Conservation (phyloP, 2,329 filamentous ascomycete species). For the Fusarium euwallaceae region DNA sequence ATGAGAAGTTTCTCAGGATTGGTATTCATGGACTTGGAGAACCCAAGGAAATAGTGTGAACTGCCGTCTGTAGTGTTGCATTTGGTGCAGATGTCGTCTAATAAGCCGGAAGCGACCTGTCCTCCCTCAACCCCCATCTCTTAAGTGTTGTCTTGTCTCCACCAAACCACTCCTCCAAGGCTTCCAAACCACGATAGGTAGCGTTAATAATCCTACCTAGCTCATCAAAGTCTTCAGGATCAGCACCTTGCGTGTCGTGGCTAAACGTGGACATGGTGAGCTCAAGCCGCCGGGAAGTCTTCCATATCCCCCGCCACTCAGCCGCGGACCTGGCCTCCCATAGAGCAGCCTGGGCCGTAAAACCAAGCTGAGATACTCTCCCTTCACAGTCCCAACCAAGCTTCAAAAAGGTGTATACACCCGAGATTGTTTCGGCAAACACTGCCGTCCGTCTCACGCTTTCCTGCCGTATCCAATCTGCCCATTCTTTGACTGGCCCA, state of each 20-base stretch:
- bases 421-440: constrained; percentile 7
- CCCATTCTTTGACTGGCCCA: neutral
- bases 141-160: constrained; percentile 2
- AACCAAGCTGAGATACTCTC: constrained; percentile 11
- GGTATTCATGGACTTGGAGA: constrained; percentile 3
- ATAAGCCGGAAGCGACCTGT: neutral
- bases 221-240: constrained; percentile 10
- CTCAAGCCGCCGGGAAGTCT: neutral
- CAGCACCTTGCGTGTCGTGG: neutral
- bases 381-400: constrained; percentile 9
- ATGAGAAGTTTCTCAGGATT: constrained; percentile 4
- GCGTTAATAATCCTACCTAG: neutral
- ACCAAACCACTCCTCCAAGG: constrained; percentile 16
- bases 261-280: constrained; percentile 8
- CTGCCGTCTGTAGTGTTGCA: neutral
- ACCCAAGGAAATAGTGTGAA: neutral
- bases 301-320: constrained; percentile 8
- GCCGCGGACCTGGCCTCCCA: constrained; percentile 19
- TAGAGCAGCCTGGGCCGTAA: constrained; percentile 6
- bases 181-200: constrained; percentile 8
- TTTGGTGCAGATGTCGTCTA: neutral
- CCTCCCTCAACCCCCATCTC: constrained; percentile 11
- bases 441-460: constrained; percentile 14
- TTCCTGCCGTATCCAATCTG: constrained; percentile 13
- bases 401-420: constrained; percentile 10